These are phyloP conservation scores for Rasamsonia emersonii DNA, from an alignment of 2,329 filamentous ascomycete genomes.

Conservation along the genomic window DNA sequence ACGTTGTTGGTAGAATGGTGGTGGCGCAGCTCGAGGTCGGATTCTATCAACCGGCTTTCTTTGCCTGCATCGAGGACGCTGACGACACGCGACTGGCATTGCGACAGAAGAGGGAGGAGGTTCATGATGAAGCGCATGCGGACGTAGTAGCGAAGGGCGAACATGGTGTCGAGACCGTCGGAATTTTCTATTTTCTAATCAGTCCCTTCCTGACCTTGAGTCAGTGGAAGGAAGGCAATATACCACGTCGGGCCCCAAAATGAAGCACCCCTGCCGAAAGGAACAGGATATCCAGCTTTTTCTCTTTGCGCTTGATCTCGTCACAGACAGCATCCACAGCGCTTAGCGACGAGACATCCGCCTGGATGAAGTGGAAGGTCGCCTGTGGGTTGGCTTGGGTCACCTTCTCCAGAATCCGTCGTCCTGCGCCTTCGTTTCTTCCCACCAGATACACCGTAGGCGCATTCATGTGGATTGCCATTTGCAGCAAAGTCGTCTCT, in stretches of 20 bases:
- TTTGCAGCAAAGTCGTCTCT: constrained; percentile 39
- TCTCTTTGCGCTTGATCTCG: constrained; percentile 19
- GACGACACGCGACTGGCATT: constrained; percentile 27
- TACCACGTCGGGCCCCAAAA: constrained; percentile 11
- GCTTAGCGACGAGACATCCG: constrained; percentile 27
- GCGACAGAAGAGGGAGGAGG: constrained; percentile 29
- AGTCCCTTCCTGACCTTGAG: constrained; percentile 30
- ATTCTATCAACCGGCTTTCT: constrained; percentile 27
- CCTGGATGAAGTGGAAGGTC: constrained; percentile 19
- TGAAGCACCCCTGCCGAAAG: constrained; percentile 28
- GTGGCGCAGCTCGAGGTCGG: constrained; percentile 34
- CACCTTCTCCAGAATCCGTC: constrained; percentile 37
- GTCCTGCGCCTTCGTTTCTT: constrained; percentile 27
- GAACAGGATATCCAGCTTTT: constrained; percentile 31
- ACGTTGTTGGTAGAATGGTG: constrained; percentile 26
- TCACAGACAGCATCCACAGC: constrained; percentile 25
- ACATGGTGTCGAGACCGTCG: constrained; percentile 39
- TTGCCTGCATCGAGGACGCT: constrained; percentile 32
- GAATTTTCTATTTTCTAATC: constrained; percentile 6
- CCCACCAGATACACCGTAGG: constrained; percentile 47
- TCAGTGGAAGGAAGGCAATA: not conserved
- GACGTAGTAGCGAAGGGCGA: constrained; percentile 41
- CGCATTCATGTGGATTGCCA: constrained; percentile 30
- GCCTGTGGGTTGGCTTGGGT: constrained; percentile 16
- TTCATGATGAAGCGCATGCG: constrained; percentile 37